A percentile compares a stretch with the other conserved stretches of the same genome.
Conservation (phyloP, 179 eudicot species). For the Sideroxylon spinosum region DNA sequence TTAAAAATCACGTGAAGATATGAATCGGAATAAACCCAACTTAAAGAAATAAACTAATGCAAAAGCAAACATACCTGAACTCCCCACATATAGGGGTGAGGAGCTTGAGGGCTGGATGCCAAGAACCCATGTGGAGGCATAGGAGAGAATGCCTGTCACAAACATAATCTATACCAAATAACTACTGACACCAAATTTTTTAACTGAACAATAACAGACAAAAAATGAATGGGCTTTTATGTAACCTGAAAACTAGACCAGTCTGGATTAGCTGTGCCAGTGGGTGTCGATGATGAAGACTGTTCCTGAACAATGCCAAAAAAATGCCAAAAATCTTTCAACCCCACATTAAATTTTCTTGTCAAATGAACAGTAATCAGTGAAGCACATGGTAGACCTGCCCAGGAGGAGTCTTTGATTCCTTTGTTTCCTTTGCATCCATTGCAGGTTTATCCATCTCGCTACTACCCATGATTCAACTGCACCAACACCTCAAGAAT, state of each 20-base stretch:
- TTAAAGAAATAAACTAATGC: not conserved
- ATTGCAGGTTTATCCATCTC: constrained; percentile 70
- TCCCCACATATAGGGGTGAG: constrained; percentile 99
- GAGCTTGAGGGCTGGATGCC: constrained; percentile 93
- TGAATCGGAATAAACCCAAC: not conserved
- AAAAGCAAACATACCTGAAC: constrained; percentile 61
- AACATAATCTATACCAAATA: not conserved
- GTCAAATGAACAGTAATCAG: constrained; percentile 9
- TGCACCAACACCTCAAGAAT: constrained; percentile 17
- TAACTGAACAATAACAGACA: not conserved
- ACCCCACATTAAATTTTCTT: not conserved
- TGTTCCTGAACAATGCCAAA: constrained; percentile 53
- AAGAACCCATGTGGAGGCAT: constrained; percentile 81
- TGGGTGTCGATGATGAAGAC: constrained; percentile 40
- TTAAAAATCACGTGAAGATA: not conserved
- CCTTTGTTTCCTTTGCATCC: constrained; percentile 48
- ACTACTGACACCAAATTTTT: constrained; percentile 8
- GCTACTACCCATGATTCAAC: constrained; percentile 69
- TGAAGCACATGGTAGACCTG: constrained; percentile 24
- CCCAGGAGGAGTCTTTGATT: constrained; percentile 50
- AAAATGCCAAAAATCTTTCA: not conserved
- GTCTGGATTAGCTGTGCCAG: constrained; percentile 67
- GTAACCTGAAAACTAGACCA: constrained; percentile 95
- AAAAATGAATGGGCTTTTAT: constrained; percentile 1
- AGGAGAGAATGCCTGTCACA: constrained; percentile 83